phyloP scores from a whole-genome alignment of 345 rosid species.

The Acer negundo region DNA sequence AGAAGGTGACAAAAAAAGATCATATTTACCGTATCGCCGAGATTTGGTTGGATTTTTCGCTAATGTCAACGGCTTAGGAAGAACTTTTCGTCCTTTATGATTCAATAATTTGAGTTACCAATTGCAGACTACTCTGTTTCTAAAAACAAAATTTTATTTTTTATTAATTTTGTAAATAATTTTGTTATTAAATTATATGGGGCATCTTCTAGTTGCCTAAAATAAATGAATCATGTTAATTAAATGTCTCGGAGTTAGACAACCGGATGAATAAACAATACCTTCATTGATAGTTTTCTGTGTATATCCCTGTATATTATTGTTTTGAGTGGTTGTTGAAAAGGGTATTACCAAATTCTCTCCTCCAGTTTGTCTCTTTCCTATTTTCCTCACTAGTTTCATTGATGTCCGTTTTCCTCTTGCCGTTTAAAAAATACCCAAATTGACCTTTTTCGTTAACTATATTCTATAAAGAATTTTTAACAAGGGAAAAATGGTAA shows the following conservation, averaged over 20 bases:
- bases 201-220: not conserved
- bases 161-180: not conserved
- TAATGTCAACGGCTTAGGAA: conserved; percentile 31
- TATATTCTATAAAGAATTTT: too few species aligned
- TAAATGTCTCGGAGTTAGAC: too few species aligned
- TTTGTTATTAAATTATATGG: not conserved
- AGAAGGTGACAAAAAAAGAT: conserved; percentile 58
- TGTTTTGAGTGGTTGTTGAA: too few species aligned
- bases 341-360: not conserved
- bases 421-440: too few species aligned
- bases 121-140: not conserved
- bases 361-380: too few species aligned
- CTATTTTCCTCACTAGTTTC: too few species aligned
- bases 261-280: too few species aligned
- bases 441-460: too few species aligned
- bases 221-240: not conserved
- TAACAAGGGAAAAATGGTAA: too few species aligned
- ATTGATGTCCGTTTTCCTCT: too few species aligned
- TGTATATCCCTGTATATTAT: not conserved
- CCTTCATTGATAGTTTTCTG: not conserved
- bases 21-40: conserved; percentile 77
- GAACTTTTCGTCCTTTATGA: conserved; percentile 45
- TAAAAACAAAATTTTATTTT: too few species aligned
- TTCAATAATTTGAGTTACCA: not conserved
- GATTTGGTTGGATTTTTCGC: conserved; percentile 64